Base-by-base conservation (phyloP, 139 green algal species). In the Chlamydomonas schloesseri region DNA sequence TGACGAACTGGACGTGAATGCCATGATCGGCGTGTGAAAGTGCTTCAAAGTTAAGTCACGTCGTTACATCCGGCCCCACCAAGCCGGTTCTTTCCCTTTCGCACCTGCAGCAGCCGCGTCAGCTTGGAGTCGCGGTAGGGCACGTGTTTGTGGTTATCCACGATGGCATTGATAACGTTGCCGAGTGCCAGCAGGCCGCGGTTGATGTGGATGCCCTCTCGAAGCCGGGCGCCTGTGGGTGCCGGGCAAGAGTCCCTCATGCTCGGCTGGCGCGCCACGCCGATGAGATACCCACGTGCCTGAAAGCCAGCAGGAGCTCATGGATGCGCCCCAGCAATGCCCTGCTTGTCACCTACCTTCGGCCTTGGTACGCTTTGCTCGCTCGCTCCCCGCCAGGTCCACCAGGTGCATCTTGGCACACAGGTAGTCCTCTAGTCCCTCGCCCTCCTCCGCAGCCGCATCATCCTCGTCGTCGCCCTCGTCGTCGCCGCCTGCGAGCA, bases 361-460 rank as follows among this genome's bases (percentile, higher is more conserved):
- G 2, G 96, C 97, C 76, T 97, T 96, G 4, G 98, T 99, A 29
- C 96, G 91, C 94, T 99, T 99, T 13, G 94, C 94, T 0, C 98
- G 89, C 93, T 99, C 98, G 73, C 92, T 97, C 58, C 98, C 98
- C 67, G 97, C 96, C 84, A 98, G 68, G 79, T 96, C 91, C 74
- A 99, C 97, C 73, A 99, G 90, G 90, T 99, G 96, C 93, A 99
- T 94, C 88, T 99, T 99, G 29, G 97, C 97, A 73, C 92, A 95
- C 13, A 98, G 89, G 91, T 97, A 98, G 78, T 95, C 92, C 28
- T 97, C 95, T 2, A 90, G 71, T 5, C 57, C 80, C 68, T 64
- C 87, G 17, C 81, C 88, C 0, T 90, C 88, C 14, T 88, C 90
- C 4, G 33, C 85, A 21, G 77, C 83, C 15, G 71, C 78, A 1